phyloP scores from a whole-genome alignment of 208 protist genomes.

The Entamoeba invadens region DNA sequence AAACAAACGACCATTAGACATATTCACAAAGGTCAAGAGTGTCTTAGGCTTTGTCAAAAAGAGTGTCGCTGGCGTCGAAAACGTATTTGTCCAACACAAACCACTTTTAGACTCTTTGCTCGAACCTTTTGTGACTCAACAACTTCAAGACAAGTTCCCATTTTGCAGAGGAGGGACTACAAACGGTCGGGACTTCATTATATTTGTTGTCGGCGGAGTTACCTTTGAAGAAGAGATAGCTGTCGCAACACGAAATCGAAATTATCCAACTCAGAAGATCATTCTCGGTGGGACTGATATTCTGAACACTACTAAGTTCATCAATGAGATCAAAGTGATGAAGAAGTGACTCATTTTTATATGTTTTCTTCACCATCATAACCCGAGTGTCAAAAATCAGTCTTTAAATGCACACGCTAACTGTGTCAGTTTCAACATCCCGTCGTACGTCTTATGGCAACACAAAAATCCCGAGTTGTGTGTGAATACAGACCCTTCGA shows the following conservation, averaged over 20 bases:
- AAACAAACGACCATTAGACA: not conserved
- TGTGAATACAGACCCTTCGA: conserved; percentile 69
- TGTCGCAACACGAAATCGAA: not conserved
- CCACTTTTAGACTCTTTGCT: not conserved
- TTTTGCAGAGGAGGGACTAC: not conserved
- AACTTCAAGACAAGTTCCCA: not conserved
- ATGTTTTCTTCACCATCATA: not conserved
- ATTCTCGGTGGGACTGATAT: not conserved
- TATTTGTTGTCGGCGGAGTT: not conserved
- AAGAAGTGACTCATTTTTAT: not conserved
- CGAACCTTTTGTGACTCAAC: not conserved
- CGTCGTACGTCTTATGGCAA: conserved; percentile 69
- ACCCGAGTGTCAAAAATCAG: not conserved
- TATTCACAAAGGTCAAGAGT: not conserved
- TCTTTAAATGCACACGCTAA: not conserved
- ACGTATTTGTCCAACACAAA: not conserved
- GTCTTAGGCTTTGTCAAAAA: not conserved
- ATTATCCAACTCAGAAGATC: not conserved
- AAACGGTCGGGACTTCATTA: not conserved
- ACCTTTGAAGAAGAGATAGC: not conserved
- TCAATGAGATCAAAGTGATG: not conserved
- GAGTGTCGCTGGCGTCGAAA: not conserved
- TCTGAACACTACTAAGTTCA: not conserved
- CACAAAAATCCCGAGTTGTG: conserved; percentile 82
- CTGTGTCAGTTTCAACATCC: conserved; percentile 61